These are phyloP conservation scores for Wickerhamomyces sp. DNA, from an alignment of 1,139 yeast genomes.

Conservation along the genomic window DNA sequence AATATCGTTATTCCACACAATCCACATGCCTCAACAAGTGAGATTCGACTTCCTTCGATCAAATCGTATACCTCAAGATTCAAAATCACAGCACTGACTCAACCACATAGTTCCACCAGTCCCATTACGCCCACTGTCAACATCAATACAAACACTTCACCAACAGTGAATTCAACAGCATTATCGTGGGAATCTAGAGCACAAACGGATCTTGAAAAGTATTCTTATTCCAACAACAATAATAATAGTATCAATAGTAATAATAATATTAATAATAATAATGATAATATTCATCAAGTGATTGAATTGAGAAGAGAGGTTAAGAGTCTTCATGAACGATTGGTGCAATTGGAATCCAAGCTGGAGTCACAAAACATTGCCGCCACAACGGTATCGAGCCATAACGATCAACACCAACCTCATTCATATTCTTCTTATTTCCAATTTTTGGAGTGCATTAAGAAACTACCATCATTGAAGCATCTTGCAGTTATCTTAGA, in stretches of 20 bases:
- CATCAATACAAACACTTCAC: too few species aligned
- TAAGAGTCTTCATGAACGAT: slow-evolving; percentile 9
- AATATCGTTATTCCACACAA: too few species aligned
- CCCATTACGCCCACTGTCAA: too few species aligned
- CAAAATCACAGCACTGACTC: slow-evolving; percentile 4
- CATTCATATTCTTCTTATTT: neutral
- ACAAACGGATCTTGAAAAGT: neutral
- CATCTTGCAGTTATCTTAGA: slow-evolving; percentile 2
- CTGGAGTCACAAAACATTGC: too few species aligned
- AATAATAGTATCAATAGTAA: too few species aligned
- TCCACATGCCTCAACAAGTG: too few species aligned
- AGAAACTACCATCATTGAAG: slow-evolving; percentile 5
- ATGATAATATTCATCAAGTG: slow-evolving; percentile 7
- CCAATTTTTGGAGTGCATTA: slow-evolving; percentile 2
- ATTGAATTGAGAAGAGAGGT: slow-evolving; percentile 10
- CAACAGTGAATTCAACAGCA: neutral
- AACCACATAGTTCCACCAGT: too few species aligned
- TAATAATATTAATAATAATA: neutral
- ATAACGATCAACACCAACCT: too few species aligned
- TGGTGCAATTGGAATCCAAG: slow-evolving; percentile 12
- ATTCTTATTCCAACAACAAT: neutral
- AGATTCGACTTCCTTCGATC: slow-evolving; percentile 15
- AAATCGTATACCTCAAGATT: slow-evolving; percentile 14
- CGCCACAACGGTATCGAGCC: too few species aligned
- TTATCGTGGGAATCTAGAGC: neutral